phyloP scores from a whole-genome alignment of 495 filamentous ascomycete species.

The Lichenothelia convexa region DNA sequence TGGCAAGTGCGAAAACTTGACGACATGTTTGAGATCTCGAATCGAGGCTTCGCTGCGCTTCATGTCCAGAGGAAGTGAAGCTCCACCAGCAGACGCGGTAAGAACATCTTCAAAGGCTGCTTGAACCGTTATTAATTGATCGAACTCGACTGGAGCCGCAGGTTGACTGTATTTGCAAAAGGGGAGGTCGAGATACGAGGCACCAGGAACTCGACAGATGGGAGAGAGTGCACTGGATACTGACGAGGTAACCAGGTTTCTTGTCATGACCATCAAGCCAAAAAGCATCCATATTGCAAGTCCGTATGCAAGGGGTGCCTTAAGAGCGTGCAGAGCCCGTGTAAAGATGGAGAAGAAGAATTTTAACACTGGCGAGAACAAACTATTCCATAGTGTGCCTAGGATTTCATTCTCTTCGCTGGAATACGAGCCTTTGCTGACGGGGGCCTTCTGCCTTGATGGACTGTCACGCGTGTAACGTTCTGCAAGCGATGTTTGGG shows the following conservation, averaged over 20 bases:
- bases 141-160: conserved; percentile 35
- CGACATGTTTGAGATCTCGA: conserved; percentile 50
- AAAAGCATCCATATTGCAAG: conserved; percentile 33
- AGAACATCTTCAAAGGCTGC: conserved; percentile 45
- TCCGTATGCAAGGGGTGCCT: conserved; percentile 35
- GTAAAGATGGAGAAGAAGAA: conserved; percentile 33
- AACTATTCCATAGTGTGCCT: conserved; percentile 6
- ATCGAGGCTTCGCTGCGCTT: conserved; percentile 53
- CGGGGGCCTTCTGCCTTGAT: too few species aligned
- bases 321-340: conserved; percentile 30
- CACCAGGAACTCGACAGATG: conserved; percentile 44
- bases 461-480: too few species aligned
- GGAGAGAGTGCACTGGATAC: conserved; percentile 34
- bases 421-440: too few species aligned
- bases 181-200: conserved; percentile 35
- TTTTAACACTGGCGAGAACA: conserved; percentile 16
- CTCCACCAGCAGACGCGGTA: conserved; percentile 36
- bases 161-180: conserved; percentile 29
- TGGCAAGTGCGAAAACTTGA: conserved; percentile 31
- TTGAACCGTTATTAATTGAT: conserved; percentile 47
- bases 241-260: conserved; percentile 31
- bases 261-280: conserved; percentile 28
- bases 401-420: too few species aligned
- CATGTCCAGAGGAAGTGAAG: conserved; percentile 46
- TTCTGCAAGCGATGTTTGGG: too few species aligned